These are phyloP conservation scores for Scenedesmus sp. DNA, from an alignment of 163 green algal species.

Conservation along the genomic window DNA sequence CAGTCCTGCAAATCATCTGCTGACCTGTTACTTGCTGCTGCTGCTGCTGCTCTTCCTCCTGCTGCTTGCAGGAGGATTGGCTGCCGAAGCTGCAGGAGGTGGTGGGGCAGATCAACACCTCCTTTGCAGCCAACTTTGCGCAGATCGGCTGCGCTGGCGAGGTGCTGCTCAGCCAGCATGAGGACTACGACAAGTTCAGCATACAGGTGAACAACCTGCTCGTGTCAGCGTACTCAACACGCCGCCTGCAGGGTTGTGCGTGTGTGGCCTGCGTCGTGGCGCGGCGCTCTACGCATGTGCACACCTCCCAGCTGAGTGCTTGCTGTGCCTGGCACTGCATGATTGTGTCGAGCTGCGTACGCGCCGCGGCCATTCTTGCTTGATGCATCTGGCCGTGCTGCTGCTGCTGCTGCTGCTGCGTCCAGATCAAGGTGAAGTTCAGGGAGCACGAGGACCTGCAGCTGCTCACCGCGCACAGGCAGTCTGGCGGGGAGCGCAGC, in stretches of 20 bases:
- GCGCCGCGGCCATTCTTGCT: not conserved
- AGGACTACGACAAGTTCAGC: constrained; percentile 90
- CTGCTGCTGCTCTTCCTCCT: not conserved
- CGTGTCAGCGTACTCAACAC: too few relatives aligned
- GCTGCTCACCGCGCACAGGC: constrained; percentile 82
- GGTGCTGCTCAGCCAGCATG: constrained; percentile 78
- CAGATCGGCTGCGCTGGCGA: constrained; percentile 86
- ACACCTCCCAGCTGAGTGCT: too few relatives aligned
- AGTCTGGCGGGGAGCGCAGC: constrained; percentile 95
- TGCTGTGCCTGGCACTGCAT: not conserved
- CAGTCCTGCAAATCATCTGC: not conserved
- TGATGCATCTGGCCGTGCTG: not conserved
- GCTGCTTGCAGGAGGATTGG: constrained; percentile 71
- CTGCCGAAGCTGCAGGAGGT: constrained; percentile 82
- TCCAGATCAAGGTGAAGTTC: constrained; percentile 91
- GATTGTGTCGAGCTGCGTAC: not conserved
- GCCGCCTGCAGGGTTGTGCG: too few relatives aligned
- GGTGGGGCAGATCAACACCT: constrained; percentile 82
- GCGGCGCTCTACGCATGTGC: too few relatives aligned
- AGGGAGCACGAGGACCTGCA: constrained; percentile 83
- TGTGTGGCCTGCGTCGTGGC: too few relatives aligned
- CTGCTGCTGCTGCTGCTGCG: not conserved
- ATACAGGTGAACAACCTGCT: constrained; percentile 88
- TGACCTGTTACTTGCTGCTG: not conserved
- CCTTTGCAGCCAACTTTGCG: constrained; percentile 86